Evolutionary conservation across 805 yeast genomes (phyloP).

Genomic region (Ogataea nonfermentans): DNA sequence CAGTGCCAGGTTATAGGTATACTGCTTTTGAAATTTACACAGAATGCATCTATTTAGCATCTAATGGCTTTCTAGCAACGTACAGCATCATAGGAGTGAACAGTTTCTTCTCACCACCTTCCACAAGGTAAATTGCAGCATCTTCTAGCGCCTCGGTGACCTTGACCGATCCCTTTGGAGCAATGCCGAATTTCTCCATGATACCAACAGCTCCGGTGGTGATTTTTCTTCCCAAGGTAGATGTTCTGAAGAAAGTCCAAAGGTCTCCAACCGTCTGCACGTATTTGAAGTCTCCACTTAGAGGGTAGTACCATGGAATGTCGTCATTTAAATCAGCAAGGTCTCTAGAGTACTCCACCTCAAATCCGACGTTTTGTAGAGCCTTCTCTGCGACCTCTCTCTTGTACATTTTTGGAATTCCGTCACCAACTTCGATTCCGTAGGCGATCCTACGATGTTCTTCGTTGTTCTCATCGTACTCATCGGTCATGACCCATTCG

Average conservation of each 20-base stretch:
- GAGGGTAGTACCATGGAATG: slow-evolving; percentile 97
- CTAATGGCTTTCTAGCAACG: slow-evolving; percentile 77
- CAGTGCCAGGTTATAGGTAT: too few species aligned
- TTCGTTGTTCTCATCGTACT: slow-evolving; percentile 79
- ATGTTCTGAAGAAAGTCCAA: slow-evolving; percentile 84
- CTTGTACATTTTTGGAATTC: slow-evolving; percentile 95
- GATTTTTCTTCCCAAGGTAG: slow-evolving; percentile 77
- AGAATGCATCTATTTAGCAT: slow-evolving; percentile 10
- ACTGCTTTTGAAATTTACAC: neutral
- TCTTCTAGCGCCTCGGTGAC: slow-evolving; percentile 93
- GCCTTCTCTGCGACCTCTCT: slow-evolving; percentile 87
- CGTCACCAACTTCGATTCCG: slow-evolving; percentile 98
- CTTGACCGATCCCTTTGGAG: slow-evolving; percentile 88
- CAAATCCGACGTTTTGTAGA: slow-evolving; percentile 81
- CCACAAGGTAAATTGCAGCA: slow-evolving; percentile 93
- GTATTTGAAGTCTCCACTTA: slow-evolving; percentile 90
- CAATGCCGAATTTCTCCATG: slow-evolving; percentile 83
- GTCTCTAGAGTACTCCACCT: slow-evolving; percentile 71
- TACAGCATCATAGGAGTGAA: slow-evolving; percentile 98
- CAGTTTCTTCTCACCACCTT: slow-evolving; percentile 84
- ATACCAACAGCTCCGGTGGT: slow-evolving; percentile 78
- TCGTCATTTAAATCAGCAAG: slow-evolving; percentile 79
- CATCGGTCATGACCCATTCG: slow-evolving; percentile 99
- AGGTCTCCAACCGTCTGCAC: slow-evolving; percentile 76
- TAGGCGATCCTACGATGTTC: slow-evolving; percentile 93